phyloP scores from a whole-genome alignment of 106 monocot species.

The Hemerocallis citrina region DNA sequence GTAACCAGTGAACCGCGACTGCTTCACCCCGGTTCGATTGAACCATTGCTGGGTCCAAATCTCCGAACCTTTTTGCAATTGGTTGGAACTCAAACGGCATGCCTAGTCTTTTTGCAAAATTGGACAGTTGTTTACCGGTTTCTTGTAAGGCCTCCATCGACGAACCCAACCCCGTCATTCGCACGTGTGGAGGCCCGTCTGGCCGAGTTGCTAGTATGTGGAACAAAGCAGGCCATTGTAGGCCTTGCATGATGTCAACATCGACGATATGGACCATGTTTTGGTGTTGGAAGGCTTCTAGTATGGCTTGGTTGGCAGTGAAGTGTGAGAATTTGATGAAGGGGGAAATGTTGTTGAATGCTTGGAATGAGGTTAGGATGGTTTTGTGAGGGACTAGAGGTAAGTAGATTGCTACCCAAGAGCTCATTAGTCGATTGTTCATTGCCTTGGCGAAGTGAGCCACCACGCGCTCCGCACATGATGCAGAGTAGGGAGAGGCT shows the following conservation, averaged over 20 bases:
- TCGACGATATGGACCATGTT: constrained; percentile 34
- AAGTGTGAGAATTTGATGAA: constrained; percentile 36
- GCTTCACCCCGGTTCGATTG: constrained; percentile 11
- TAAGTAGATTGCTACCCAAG: constrained; percentile 15
- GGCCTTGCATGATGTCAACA: constrained; percentile 47
- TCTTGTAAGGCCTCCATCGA: constrained; percentile 19
- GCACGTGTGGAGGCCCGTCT: constrained; percentile 25
- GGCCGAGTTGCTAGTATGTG: constrained; percentile 30
- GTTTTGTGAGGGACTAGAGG: constrained; percentile 8
- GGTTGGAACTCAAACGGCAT: constrained; percentile 37
- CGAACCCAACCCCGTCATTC: constrained; percentile 26
- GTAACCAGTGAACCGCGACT: constrained; percentile 34
- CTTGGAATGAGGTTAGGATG: constrained; percentile 23
- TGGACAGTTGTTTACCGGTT: constrained; percentile 30
- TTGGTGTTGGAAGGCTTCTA: constrained; percentile 24
- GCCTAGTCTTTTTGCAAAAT: constrained; percentile 26
- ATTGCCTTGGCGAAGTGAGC: constrained; percentile 48
- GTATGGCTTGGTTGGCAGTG: constrained; percentile 42
- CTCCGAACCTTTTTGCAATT: constrained; percentile 11
- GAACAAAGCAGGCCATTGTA: constrained; percentile 46
- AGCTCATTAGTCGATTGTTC: constrained; percentile 19
- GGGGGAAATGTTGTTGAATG: constrained; percentile 33
- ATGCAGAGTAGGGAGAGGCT: constrained; percentile 31
- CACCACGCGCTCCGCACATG: constrained; percentile 36
- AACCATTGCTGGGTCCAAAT: constrained; percentile 10